Percentiles rank a stretch among this genome's conserved stretches.
phyloP scores from a whole-genome alignment of 2,329 filamentous ascomycete genomes.

The Elsinoe perseae region DNA sequence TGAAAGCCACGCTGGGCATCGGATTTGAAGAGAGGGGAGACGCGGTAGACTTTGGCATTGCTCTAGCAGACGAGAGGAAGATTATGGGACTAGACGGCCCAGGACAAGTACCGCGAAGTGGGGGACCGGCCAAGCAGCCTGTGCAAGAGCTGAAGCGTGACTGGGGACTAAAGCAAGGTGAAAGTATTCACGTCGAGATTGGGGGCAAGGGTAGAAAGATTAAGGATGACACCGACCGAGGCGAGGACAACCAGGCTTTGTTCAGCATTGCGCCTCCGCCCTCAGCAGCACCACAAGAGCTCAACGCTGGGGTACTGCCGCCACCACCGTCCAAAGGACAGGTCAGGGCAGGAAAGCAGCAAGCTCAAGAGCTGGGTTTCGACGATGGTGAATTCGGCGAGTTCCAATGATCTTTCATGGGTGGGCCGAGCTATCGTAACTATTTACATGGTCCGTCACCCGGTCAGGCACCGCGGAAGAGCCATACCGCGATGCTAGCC shows the following conservation, averaged over 20 bases:
- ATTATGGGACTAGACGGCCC: conserved; percentile 52
- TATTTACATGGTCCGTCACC: conserved; percentile 12
- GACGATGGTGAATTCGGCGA: conserved; percentile 86
- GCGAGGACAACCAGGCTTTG: conserved; percentile 39
- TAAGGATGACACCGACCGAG: conserved; percentile 34
- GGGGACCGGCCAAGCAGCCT: too few relatives aligned
- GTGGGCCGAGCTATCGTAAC: not conserved
- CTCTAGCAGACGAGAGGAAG: conserved; percentile 69
- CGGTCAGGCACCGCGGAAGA: conserved; percentile 27
- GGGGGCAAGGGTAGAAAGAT: conserved; percentile 48
- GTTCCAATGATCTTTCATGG: conserved; percentile 48
- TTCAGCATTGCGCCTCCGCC: conserved; percentile 73
- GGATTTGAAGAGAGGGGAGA: conserved; percentile 82
- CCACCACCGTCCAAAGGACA: conserved; percentile 59
- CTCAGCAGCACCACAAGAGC: conserved; percentile 37
- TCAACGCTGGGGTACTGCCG: conserved; percentile 42
- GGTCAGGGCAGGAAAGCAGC: conserved; percentile 44
- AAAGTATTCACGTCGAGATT: conserved; percentile 79
- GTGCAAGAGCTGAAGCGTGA: conserved; percentile 47
- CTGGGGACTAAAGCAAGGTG: conserved; percentile 78
- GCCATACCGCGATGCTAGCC: conserved; percentile 30
- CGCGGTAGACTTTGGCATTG: conserved; percentile 77
- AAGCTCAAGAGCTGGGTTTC: conserved; percentile 61
- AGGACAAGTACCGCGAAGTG: conserved; percentile 18
- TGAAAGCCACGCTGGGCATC: conserved; percentile 72